Conservation (phyloP, 495 filamentous ascomycete species). For the Astrothelium macrocarpum region DNA sequence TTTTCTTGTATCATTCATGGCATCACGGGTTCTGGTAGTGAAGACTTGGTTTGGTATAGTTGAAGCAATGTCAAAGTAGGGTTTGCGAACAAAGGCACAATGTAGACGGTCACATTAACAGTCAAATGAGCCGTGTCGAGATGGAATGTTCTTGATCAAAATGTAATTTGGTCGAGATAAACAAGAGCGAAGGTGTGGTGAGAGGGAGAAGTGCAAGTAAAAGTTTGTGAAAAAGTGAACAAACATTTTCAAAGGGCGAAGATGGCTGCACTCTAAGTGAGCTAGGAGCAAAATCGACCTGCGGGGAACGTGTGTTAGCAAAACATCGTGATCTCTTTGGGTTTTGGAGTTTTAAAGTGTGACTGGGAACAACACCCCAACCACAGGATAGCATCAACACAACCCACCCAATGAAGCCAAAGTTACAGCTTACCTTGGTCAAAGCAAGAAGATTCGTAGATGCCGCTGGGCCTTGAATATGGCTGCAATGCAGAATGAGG, state of each 20-base stretch:
- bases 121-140: too few relatives aligned
- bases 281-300: not conserved
- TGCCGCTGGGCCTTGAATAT: not conserved
- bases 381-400: not conserved
- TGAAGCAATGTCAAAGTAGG: not conserved
- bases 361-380: not conserved
- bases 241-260: not conserved
- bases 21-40: not conserved
- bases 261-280: not conserved
- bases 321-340: not conserved
- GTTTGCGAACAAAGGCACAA: not conserved
- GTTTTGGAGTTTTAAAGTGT: not conserved
- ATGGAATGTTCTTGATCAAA: too few relatives aligned
- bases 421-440: not conserved
- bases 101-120: not conserved
- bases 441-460: constrained; percentile 4
- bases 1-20: not conserved
- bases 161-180: too few relatives aligned
- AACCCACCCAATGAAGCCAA: not conserved
- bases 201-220: not conserved
- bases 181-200: not conserved
- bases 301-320: not conserved
- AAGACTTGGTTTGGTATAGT: not conserved
- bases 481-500: constrained; percentile 1
- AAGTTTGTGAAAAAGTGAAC: not conserved